Conservation (phyloP, 2,329 filamentous ascomycete genomes). For the Ilyonectria destructans region DNA sequence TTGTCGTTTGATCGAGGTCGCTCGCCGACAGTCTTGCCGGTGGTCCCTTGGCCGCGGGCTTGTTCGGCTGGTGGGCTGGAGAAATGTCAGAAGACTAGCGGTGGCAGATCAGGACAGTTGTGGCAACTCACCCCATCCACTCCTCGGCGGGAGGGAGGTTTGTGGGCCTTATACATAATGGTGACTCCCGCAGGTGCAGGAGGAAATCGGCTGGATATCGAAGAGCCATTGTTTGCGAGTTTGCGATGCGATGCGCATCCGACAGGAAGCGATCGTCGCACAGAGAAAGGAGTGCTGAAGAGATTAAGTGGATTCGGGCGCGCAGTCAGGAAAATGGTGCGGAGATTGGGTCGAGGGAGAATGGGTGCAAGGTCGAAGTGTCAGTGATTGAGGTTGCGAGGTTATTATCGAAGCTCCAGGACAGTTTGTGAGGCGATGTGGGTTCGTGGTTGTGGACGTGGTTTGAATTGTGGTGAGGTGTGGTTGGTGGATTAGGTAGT, state of each 20-base stretch:
- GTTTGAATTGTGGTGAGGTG: slow-evolving; percentile 12
- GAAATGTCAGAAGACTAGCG: slow-evolving; percentile 42
- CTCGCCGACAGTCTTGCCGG: slow-evolving; percentile 57
- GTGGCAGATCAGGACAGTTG: slow-evolving; percentile 29
- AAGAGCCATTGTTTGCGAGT: slow-evolving; percentile 63
- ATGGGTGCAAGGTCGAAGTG: neutral
- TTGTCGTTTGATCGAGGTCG: slow-evolving; percentile 63
- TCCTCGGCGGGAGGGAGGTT: slow-evolving; percentile 88
- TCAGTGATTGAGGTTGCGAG: slow-evolving; percentile 17
- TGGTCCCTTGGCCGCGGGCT: slow-evolving; percentile 61
- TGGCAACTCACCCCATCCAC: slow-evolving; percentile 89
- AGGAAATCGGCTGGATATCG: slow-evolving; percentile 86
- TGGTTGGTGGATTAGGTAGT: slow-evolving; percentile 21
- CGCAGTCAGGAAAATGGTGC: slow-evolving; percentile 14
- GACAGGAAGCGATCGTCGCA: slow-evolving; percentile 45
- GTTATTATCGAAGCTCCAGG: slow-evolving; percentile 5
- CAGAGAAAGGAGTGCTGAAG: slow-evolving; percentile 26
- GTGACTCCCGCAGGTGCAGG: slow-evolving; percentile 83
- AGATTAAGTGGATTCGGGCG: slow-evolving; percentile 30
- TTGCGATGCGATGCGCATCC: slow-evolving; percentile 58
- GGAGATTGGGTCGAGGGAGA: slow-evolving; percentile 5
- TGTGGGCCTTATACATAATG: slow-evolving; percentile 85
- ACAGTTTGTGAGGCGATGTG: slow-evolving; percentile 8
- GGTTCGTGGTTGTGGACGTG: slow-evolving; percentile 6
- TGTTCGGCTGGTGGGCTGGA: slow-evolving; percentile 63